Evolutionary conservation across 2,329 filamentous ascomycete species (phyloP).

Genomic region (Metarhizium humberi): DNA sequence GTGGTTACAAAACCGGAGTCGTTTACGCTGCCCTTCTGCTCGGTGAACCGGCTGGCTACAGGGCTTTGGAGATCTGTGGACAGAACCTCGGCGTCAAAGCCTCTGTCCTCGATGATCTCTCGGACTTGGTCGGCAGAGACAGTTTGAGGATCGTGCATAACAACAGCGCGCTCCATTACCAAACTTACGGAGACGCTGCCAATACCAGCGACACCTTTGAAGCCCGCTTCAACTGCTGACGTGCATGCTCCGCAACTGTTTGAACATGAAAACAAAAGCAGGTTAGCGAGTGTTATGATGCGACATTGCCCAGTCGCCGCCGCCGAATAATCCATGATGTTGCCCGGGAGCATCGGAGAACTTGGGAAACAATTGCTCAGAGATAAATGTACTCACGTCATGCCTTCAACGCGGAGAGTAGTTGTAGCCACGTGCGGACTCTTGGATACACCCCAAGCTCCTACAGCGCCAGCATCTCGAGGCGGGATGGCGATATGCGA

Average conservation of each 20-base stretch:
- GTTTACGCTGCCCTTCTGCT: constrained; percentile 26
- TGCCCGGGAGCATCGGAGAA: constrained; percentile 16
- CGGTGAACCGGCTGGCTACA: constrained; percentile 27
- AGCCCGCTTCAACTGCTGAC: constrained; percentile 86
- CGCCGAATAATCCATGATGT: background rate
- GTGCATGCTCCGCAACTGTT: constrained; percentile 85
- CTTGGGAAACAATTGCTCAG: background rate
- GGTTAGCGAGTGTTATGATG: constrained; percentile 16
- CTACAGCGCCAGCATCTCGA: constrained; percentile 22
- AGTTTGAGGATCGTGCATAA: constrained; percentile 73
- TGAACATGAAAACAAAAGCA: constrained; percentile 11
- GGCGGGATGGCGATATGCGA: constrained; percentile 37
- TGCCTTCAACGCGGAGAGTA: constrained; percentile 83
- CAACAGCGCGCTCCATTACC: constrained; percentile 90
- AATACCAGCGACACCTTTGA: constrained; percentile 72
- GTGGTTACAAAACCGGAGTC: constrained; percentile 49
- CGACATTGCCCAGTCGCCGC: constrained; percentile 16
- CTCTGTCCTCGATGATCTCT: constrained; percentile 83
- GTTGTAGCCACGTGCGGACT: constrained; percentile 74
- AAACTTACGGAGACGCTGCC: constrained; percentile 85
- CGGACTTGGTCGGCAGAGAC: constrained; percentile 67
- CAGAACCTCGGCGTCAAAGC: constrained; percentile 87
- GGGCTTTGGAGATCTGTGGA: constrained; percentile 63
- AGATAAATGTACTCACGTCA: constrained; percentile 47
- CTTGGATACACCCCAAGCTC: constrained; percentile 13